These are phyloP conservation scores for Pestalotiopsis sp. DNA, from an alignment of 2,329 filamentous ascomycete genomes.

Conservation along the genomic window DNA sequence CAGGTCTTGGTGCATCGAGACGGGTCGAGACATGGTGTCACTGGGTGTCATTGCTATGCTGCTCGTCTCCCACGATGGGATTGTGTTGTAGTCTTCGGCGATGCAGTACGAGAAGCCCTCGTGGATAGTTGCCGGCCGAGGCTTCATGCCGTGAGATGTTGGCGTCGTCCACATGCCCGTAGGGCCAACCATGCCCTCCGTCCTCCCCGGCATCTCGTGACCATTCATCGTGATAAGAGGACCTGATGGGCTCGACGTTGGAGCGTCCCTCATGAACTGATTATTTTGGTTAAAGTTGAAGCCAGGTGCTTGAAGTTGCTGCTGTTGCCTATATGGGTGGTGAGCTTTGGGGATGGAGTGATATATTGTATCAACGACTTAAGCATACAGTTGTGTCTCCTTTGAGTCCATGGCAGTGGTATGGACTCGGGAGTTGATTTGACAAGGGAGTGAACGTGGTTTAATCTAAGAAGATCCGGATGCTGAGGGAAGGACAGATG, in stretches of 20 bases:
- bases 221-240: constrained; percentile 54
- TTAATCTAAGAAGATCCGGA: constrained; percentile 40
- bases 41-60: constrained; percentile 53
- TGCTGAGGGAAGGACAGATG: constrained; percentile 30
- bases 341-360: constrained; percentile 35
- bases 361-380: constrained; percentile 20
- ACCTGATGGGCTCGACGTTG: constrained; percentile 40
- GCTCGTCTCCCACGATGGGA: constrained; percentile 59
- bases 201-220: constrained; percentile 49
- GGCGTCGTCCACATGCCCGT: constrained; percentile 59
- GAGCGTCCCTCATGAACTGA: constrained; percentile 49
- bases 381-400: constrained; percentile 55
- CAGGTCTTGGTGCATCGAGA: constrained; percentile 61
- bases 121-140: constrained; percentile 62
- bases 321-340: constrained; percentile 40
- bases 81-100: constrained; percentile 52
- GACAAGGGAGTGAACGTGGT: constrained; percentile 34
- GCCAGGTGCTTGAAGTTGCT: constrained; percentile 51
- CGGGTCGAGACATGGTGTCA: constrained; percentile 55
- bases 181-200: constrained; percentile 48
- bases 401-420: constrained; percentile 50
- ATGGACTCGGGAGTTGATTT: constrained; percentile 29
- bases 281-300: constrained; percentile 52
- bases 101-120: constrained; percentile 64
- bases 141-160: constrained; percentile 51